Evolutionary conservation across 2,329 filamentous ascomycete genomes (phyloP), one percentile per base, ranked within the genome.

Genomic region (Ascochyta rabiei): DNA sequence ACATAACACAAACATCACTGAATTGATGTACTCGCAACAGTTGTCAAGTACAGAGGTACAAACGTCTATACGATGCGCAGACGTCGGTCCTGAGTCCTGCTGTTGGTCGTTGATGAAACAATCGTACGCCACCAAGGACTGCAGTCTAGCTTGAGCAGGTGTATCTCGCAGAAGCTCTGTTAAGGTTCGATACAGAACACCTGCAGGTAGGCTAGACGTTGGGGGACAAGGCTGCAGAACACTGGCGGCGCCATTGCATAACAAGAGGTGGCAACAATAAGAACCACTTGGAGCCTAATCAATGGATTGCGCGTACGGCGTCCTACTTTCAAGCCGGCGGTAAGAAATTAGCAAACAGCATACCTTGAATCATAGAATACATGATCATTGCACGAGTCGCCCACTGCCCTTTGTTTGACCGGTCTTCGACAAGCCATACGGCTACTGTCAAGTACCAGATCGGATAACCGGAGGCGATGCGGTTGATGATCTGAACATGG

Each of bases 401-500:
- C 57, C 62, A 66, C 45, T 64, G 55, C 10, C 51, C 48, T 35
- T 42, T 42, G 18, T 52, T 43, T 18, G 38, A 41, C 26, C 26
- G 40, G 9, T 42, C 45, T 12, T 53, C 42, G 24, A 50, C 53
- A 16, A 72, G 53, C 61, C 67, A 69, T 49, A 46, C 42, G 0
- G 89, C 90, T 34, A 96, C 72, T 81, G 89, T 91, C 81, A 89
- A 88, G 71, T 96, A 95, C 91, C 92, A 97, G 16, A 95, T 76
- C 1, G 92, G 90, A 74, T 93, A 96, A 0, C 88, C 93, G 0
- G 93, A 96, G 1, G 91, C 89, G 15, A 99, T 82, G 21, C 95
- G 86, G 39, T 89, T 96, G 67, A 98, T 89, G 63, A 99, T 96
- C 75, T 99, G 95, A 23, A 97, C 89, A 71, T 99, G 95, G 70